Conservation (phyloP, 192 early-diverging fungal genomes). For the Thamnidium elegans region DNA sequence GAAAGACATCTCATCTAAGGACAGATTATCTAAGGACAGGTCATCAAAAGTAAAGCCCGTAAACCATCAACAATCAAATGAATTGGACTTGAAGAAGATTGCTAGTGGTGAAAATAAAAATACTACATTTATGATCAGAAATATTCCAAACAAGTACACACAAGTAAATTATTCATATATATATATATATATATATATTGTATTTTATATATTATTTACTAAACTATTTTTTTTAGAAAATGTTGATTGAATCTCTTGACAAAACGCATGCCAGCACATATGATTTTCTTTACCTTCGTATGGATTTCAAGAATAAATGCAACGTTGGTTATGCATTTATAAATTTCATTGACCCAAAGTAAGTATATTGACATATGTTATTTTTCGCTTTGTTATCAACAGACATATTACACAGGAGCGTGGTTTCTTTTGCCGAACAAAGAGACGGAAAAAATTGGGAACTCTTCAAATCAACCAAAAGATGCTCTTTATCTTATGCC, state of each 20-base stretch:
- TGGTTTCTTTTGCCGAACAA: conserved; percentile 62
- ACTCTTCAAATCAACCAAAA: conserved; percentile 78
- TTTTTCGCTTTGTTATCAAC: too few relatives aligned
- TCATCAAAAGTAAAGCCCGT: too few relatives aligned
- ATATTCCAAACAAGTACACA: conserved; percentile 86
- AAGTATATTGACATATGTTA: conserved; percentile 13
- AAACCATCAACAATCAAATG: neutral
- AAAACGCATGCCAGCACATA: conserved; percentile 62
- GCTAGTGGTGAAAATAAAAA: conserved; percentile 47
- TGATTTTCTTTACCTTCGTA: conserved; percentile 82
- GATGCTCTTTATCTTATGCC: conserved; percentile 70
- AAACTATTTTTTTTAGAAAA: conserved; percentile 46
- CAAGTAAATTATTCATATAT: conserved; percentile 45
- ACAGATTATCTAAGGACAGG: too few relatives aligned
- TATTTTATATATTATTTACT: neutral
- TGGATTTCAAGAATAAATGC: conserved; percentile 88
- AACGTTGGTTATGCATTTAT: conserved; percentile 82
- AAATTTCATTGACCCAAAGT: conserved; percentile 66
- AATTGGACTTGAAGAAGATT: neutral
- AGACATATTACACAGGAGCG: conserved; percentile 36
- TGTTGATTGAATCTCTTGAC: conserved; percentile 73
- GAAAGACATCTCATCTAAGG: too few relatives aligned
- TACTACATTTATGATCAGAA: conserved; percentile 84
- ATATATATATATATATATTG: too few relatives aligned
- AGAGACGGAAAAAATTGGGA: conserved; percentile 76